Base-by-base conservation (phyloP, 2,329 filamentous ascomycete genomes). In the Pseudogymnoascus sp. region DNA sequence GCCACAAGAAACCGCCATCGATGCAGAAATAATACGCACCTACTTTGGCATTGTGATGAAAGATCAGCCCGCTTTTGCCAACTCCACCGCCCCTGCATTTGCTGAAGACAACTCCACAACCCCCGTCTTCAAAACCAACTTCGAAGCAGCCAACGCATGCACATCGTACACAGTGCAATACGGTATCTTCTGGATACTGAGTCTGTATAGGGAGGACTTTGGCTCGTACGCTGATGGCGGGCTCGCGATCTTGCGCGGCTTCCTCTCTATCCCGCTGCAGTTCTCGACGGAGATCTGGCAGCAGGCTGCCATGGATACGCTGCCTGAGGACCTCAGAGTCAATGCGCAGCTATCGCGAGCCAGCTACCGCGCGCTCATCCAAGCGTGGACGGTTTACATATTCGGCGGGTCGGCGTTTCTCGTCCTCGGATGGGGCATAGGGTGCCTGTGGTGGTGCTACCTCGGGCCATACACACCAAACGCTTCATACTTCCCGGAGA, bases 51-150 rank as follows among this genome's bases (percentile, higher is more conserved):
- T 55, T 12, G 49, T 55, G 49, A 55, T 55, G 49, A 6, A 55
- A 55, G 49, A 55, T 33, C 49, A 55, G n/a, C 49, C 49, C 1
- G 49, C 49, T 29, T 55, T 55, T 55, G 49, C 49, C 49, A 55
- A 33, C 29, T 55, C 49, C 5, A 33, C 49, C 26, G 49, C 49
- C 29, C 49, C 49, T 11, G 26, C 29, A 55, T 55, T 55, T 33
- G 6, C 49, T 5, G 19, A 3, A 3, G 26, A 31, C 16, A 55
- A 33, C 26, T 49, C 49, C 10, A 12, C 43, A 29, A 33, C 29
- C 16, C 49, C 49, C n/a, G 29, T 55, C 29, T 55, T 55, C n/a
- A 19, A 21, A 55, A 4, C 3, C 49, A 55, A 55, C 26, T 11
- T 11, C 6, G 49, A 19, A 19, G 49, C 49, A 55, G n/a, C 49